A percentile compares a stretch with the other conserved stretches of the same genome.
Evolutionary conservation across 768 basidiomycete species (phyloP).

Genomic region (Lactarius trivialis): DNA sequence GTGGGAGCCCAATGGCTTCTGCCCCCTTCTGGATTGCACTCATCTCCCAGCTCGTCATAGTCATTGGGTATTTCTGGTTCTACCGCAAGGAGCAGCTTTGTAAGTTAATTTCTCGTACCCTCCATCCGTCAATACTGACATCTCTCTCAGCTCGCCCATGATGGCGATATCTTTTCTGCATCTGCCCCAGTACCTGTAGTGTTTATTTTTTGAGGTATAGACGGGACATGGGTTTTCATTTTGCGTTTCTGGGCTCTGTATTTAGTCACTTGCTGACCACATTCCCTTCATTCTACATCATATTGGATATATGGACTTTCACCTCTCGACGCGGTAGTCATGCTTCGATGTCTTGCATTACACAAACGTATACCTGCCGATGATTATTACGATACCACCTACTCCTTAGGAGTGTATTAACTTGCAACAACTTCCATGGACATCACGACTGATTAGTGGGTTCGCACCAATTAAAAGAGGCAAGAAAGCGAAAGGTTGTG

Average conservation of each 20-base stretch:
- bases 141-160: conserved; percentile 27
- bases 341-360: conserved; percentile 19
- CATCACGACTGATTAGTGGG: background rate
- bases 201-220: conserved; percentile 11
- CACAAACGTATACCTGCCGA: conserved; percentile 4
- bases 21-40: conserved; percentile 88
- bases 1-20: conserved; percentile 75
- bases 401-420: conserved; percentile 7
- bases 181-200: conserved; percentile 19
- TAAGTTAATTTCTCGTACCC: conserved; percentile 32
- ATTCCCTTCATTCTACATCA: conserved; percentile 11
- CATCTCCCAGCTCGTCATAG: conserved; percentile 74
- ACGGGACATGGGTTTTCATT: conserved; percentile 12
- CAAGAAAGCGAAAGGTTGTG: background rate
- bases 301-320: conserved; percentile 10
- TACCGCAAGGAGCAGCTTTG: conserved; percentile 91
- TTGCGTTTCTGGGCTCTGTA: conserved; percentile 17
- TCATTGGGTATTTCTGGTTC: conserved; percentile 93
- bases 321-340: conserved; percentile 7
- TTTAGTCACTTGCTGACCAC: conserved; percentile 20
- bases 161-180: conserved; percentile 17
- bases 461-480: background rate
- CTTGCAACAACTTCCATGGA: background rate
- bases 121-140: background rate
- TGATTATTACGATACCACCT: conserved; percentile 11